phyloP scores from a whole-genome alignment of 441 rosid species.

The Pelargonium australe region DNA sequence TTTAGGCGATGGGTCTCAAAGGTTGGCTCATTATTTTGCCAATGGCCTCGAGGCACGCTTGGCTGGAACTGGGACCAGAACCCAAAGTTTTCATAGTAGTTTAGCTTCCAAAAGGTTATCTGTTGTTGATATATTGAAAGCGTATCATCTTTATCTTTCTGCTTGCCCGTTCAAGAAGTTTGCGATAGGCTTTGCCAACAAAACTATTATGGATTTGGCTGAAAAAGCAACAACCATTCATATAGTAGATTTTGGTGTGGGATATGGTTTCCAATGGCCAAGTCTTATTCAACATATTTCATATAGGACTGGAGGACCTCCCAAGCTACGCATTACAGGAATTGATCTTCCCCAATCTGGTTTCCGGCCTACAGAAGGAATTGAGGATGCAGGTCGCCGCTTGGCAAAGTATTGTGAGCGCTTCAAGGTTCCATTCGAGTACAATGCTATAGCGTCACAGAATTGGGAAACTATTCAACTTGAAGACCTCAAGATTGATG shows the following conservation, averaged over 20 bases:
- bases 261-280: slow-evolving; percentile 82
- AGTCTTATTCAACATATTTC: slow-evolving; percentile 46
- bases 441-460: slow-evolving; percentile 15
- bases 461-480: slow-evolving; percentile 58
- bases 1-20: slow-evolving; percentile 58
- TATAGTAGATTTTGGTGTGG: slow-evolving; percentile 69
- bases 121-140: slow-evolving; percentile 56
- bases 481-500: slow-evolving; percentile 55
- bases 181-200: slow-evolving; percentile 37
- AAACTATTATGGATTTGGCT: slow-evolving; percentile 40
- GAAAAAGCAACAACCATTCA: slow-evolving; percentile 51
- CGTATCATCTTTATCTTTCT: slow-evolving; percentile 44
- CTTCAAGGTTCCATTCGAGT: slow-evolving; percentile 5
- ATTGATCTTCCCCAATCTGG: neutral
- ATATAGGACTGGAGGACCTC: neutral
- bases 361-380: slow-evolving; percentile 2
- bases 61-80: slow-evolving; percentile 33
- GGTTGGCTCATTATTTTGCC: slow-evolving; percentile 75
- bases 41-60: slow-evolving; percentile 77
- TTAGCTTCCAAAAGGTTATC: slow-evolving; percentile 32
- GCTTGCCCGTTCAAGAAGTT: slow-evolving; percentile 53
- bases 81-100: slow-evolving; percentile 23
- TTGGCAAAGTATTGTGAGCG: neutral
- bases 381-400: neutral
- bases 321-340: slow-evolving; percentile 5